Percentiles rank a stretch among this genome's conserved stretches.
Conservation (phyloP, 2,329 filamentous ascomycete species). For the Mycosphaerelloides madeirae region DNA sequence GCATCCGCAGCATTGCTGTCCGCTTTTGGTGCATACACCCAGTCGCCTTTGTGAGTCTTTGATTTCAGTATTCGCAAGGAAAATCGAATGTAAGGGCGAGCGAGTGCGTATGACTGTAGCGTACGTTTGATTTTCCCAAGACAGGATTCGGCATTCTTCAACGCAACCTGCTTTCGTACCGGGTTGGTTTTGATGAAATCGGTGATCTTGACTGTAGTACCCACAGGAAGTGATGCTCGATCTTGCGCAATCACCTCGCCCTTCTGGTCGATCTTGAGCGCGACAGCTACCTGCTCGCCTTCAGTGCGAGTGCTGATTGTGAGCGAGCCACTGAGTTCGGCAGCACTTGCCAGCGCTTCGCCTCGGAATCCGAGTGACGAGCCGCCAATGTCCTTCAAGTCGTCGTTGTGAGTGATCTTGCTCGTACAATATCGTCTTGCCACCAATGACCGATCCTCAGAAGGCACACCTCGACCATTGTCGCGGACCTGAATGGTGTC, state of each 20-base stretch:
- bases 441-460: conserved; percentile 57
- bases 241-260: conserved; percentile 41
- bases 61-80: conserved; percentile 56
- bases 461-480: conserved; percentile 66
- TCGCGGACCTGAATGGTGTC: conserved; percentile 66
- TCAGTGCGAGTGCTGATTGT: conserved; percentile 60
- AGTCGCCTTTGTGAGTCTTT: conserved; percentile 49
- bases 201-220: conserved; percentile 61
- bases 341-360: conserved; percentile 64
- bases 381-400: conserved; percentile 54
- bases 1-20: conserved; percentile 53
- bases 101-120: conserved; percentile 61
- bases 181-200: conserved; percentile 58
- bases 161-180: conserved; percentile 56
- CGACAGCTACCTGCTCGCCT: conserved; percentile 55
- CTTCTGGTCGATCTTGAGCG: conserved; percentile 47
- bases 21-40: conserved; percentile 58
- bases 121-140: conserved; percentile 56
- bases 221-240: conserved; percentile 55
- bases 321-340: conserved; percentile 53
- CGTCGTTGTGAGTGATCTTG: conserved; percentile 62
- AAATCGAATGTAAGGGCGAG: conserved; percentile 59
- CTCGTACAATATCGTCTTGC: conserved; percentile 68
- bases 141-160: conserved; percentile 56
- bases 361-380: conserved; percentile 70